Evolutionary conservation across 169 alveolate genomes (phyloP).

Genomic region (Miamiensis avidus): DNA sequence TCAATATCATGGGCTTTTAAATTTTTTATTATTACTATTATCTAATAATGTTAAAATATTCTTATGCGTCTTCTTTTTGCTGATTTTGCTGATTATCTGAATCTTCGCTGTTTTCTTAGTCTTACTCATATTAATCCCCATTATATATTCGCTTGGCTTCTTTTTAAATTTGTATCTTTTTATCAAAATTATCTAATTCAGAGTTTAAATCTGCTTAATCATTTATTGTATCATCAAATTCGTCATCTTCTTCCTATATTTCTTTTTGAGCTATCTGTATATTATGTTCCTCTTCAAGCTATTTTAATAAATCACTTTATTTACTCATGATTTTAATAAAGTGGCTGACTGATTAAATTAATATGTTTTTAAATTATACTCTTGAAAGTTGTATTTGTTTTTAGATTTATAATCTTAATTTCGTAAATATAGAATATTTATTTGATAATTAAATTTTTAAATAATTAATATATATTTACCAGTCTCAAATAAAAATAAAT

Average conservation of each 20-base stretch:
- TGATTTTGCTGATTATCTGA: background rate
- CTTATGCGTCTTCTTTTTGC: background rate
- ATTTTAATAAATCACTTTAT: background rate
- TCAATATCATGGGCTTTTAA: background rate
- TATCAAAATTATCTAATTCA: background rate
- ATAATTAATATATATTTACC: too few relatives aligned
- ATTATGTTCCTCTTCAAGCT: background rate
- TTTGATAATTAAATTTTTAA: too few relatives aligned
- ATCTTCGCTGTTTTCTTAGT: background rate
- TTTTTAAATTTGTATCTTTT: background rate
- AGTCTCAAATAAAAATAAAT: too few relatives aligned
- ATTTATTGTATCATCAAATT: background rate
- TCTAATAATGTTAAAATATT: too few relatives aligned
- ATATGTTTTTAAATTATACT: too few relatives aligned
- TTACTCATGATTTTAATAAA: too few relatives aligned
- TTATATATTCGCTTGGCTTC: too few relatives aligned
- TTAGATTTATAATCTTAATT: too few relatives aligned
- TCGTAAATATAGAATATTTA: too few relatives aligned
- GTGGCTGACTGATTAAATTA: too few relatives aligned
- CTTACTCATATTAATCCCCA: background rate
- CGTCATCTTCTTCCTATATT: background rate
- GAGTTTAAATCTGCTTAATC: background rate
- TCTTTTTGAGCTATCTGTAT: background rate
- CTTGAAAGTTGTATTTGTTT: too few relatives aligned
- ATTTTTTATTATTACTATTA: too few relatives aligned